Evolutionary conservation across 1,139 yeast genomes (phyloP), one percentile per base, ranked within the genome.

Genomic region (Geotrichum europaeum): DNA sequence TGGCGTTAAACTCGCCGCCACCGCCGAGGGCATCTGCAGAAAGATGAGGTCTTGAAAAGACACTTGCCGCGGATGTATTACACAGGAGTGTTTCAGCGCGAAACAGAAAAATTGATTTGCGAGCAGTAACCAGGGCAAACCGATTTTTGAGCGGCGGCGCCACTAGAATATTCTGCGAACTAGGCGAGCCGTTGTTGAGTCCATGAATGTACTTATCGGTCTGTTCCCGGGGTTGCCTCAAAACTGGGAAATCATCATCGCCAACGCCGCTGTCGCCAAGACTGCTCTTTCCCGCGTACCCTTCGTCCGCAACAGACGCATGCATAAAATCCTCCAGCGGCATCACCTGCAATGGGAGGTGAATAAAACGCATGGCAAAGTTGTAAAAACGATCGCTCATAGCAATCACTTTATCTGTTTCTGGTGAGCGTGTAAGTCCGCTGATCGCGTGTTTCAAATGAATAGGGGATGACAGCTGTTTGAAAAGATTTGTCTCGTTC

Each of bases 21-120:
- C 40, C n/a, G n/a, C 40, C n/a, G 40, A 25, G 28, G n/a, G 28
- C 30, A 57, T 73, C 73, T 49, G 69, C 67, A 0, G 68, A 61
- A 7, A 70, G 71, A 15, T 68, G 72, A 1, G 63, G 57, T 18
- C 68, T 64, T 49, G 76, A 75, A 66, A 84, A 84, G 2, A 83
- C 72, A 25, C 74, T 73, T 12, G 75, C 72, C 0, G 85, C 79
- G 0, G 83, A 78, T 2, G 84, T 78, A 64, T 77, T 78, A 68
- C 87, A 83, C 52, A 80, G 76, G 22, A 86, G 72, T 4, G 79
- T 76, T 49, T 81, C 79, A 0, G 77, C 75, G 36, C 81, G 74
- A 66, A 84, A 83, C n/a, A 86, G 62, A 32, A 66, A 66, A 2
- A 70, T 59, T 25, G 69, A 63, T 51, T 63, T 65, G 57, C 64